phyloP scores from a whole-genome alignment of 352 stramenopile genomes.

The Globisporangium perplexum region DNA sequence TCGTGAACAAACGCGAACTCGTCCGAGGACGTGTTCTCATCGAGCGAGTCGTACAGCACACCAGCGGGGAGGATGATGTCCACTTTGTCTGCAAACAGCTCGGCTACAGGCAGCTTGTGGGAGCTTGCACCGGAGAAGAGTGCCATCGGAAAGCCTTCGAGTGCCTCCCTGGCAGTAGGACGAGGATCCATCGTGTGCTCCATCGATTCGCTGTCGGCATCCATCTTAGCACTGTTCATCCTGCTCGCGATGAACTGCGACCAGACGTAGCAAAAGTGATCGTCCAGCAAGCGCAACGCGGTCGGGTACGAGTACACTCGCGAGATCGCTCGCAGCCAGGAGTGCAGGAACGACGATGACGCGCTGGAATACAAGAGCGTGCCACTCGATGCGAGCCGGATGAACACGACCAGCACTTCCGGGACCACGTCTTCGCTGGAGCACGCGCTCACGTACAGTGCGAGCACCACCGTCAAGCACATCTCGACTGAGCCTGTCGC shows the following conservation, averaged over 20 bases:
- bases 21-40: neutral
- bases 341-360: constrained; percentile 27
- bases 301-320: constrained; percentile 42
- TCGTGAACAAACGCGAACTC: constrained; percentile 35
- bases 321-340: constrained; percentile 41
- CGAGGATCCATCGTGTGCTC: neutral
- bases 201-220: neutral
- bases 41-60: constrained; percentile 40
- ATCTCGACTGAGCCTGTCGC: constrained; percentile 22
- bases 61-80: constrained; percentile 42
- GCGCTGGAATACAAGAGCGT: constrained; percentile 29
- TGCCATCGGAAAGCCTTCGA: constrained; percentile 33
- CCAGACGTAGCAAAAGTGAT: constrained; percentile 70
- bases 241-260: constrained; percentile 14
- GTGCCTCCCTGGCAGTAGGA: constrained; percentile 16
- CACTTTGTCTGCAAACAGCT: constrained; percentile 27
- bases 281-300: constrained; percentile 36
- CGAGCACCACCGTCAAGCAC: constrained; percentile 41
- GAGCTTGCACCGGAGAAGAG: constrained; percentile 4
- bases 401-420: constrained; percentile 41
- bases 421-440: constrained; percentile 51
- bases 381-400: constrained; percentile 35
- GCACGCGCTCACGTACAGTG: constrained; percentile 63
- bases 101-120: neutral
- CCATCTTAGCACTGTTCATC: neutral